Conservation (phyloP, 192 early-diverging fungal genomes). For the Backusella parvicylindrica region DNA sequence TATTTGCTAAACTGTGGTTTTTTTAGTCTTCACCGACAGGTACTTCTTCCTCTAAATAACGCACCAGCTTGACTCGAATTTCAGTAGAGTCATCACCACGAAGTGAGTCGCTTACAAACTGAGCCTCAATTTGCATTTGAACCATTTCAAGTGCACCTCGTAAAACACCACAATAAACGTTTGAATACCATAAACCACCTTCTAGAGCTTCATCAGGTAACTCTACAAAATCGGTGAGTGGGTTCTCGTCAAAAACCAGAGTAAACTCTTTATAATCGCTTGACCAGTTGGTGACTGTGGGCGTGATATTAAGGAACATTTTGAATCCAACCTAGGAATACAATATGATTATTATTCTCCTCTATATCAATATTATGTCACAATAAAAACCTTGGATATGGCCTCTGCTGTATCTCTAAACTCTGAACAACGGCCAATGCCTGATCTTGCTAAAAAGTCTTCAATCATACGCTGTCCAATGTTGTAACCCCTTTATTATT, state of each 20-base stretch:
- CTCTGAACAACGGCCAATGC: constrained; percentile 78
- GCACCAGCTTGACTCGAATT: constrained; percentile 86
- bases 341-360: background rate
- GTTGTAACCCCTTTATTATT: constrained; percentile 83
- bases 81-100: constrained; percentile 88
- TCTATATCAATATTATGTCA: background rate
- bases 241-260: constrained; percentile 93
- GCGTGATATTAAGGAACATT: constrained; percentile 90
- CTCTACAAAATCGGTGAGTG: constrained; percentile 96
- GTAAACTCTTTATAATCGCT: constrained; percentile 87
- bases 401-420: constrained; percentile 92
- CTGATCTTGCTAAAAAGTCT: constrained; percentile 87
- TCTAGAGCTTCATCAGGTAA: constrained; percentile 77
- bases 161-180: constrained; percentile 91
- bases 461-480: constrained; percentile 95
- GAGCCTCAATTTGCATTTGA: constrained; percentile 86
- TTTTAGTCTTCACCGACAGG: constrained; percentile 83
- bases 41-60: constrained; percentile 93
- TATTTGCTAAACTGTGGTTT: background rate
- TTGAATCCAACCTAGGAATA: constrained; percentile 81
- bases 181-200: constrained; percentile 93
- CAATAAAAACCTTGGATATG: constrained; percentile 75
- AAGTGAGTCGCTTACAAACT: constrained; percentile 81
- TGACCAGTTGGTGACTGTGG: constrained; percentile 78
- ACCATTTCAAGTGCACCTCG: constrained; percentile 96